Evolutionary conservation across 306 rosid species (phyloP), one percentile per base, ranked within the genome.

Genomic region (Erythrophleum fordii): DNA sequence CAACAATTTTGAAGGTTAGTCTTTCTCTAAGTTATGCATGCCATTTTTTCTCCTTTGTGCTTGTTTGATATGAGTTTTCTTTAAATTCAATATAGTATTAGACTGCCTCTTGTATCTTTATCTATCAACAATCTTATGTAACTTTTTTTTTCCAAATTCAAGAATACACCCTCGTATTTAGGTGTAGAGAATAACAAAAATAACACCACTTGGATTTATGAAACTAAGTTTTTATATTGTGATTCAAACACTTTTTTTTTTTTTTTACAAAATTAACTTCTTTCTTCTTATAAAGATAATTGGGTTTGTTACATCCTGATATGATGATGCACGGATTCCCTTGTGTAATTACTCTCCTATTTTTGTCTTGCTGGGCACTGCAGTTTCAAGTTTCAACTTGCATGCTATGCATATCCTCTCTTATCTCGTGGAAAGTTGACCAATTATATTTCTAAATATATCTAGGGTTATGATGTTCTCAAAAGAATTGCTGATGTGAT

Each of bases 401-500:
- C 73, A 45, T 48, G 77, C 45, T 69, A 23, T 64, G 67, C 55
- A 70, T 77, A 69, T 72, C 66, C 18, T 87, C 25, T 75, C 48
- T 74, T 1, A 2, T 41, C 53, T 71, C 4, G 3, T 58, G 53
- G 45, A 77, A 65, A 69, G 20, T 51, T 81, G 76, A 62, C 59
- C 37, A 64, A 72, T 72, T 76, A 52, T 76, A 41, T 83, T 68
- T 86, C 44, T 51, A 31, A 64, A 61, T 22, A 41, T 79, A n/a
- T 84, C 39, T 79, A 95, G 98, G 99, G 99, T 34, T 93, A 90
- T 58, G 86, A 75, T 52, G 93, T 93, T 53, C 89, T 95, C 86
- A 93, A 89, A 85, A 88, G 97, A 81, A 89, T 93, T 80, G 90
- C 98, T 53, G 97, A 93, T 77, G 89, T 92, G 82, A 87, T 95